Base-by-base conservation (phyloP, 352 stramenopile genomes). In the Phytophthora hybrid region DNA sequence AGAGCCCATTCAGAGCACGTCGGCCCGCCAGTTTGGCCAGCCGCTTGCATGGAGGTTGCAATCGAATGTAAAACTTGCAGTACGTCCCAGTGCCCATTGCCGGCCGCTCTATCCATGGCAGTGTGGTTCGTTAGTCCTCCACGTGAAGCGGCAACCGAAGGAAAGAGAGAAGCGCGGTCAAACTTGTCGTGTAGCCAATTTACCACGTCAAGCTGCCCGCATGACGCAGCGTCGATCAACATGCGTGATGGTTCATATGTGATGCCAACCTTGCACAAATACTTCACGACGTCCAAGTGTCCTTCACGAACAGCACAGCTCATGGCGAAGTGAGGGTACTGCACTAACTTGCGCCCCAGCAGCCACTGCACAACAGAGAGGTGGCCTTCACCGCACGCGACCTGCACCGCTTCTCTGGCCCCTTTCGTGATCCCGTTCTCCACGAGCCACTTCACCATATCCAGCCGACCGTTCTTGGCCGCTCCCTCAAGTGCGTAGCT, bases 291-390 rank as follows among this genome's bases (percentile, higher is more conserved):
- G 18, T 66, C 44, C 23, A 71, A 44, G 29, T 66, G 64, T 7
- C 64, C 64, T 26, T 53, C 10, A 16, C 39, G 29, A 60, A 66
- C 47, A 29, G 64, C 56, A 1, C 32, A 66, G 18, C 63, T 31
- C 56, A 66, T 55, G 18, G 64, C 64, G 26, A 66, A 71, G 51
- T 71, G 64, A 23, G 56, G 64, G 18, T 71, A 71, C 56, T 18
- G 26, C 19, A 66, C 34, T 21, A 13, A 32, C 10, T 32, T 32
- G 32, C 46, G 55, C 11, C 66, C n/a, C 32, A 71, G 21, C 29
- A 71, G 31, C 55, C 55, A 66, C 56, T 41, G 55, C 4, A 66
- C 64, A 37, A 71, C 21, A 4, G n/a, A 6, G 5, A 66, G 31
- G 47, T 71, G 64, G 1, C 64, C 64, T 59, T 26, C 44, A 34